These are phyloP conservation scores for Fusarium hostae DNA, from an alignment of 2,329 filamentous ascomycete genomes.

Conservation along the genomic window DNA sequence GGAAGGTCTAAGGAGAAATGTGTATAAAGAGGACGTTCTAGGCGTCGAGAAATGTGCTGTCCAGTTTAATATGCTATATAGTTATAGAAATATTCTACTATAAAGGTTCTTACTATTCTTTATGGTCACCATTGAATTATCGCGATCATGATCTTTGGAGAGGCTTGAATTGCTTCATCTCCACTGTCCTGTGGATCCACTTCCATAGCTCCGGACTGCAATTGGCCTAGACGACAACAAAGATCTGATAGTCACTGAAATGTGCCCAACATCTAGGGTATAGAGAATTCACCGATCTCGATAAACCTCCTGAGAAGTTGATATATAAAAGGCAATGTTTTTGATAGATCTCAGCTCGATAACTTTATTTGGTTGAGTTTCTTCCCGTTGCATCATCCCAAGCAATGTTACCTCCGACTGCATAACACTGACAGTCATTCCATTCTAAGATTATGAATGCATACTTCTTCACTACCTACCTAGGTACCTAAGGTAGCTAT, in stretches of 20 bases:
- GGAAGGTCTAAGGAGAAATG: neutral
- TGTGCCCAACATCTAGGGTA: neutral
- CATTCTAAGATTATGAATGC: neutral
- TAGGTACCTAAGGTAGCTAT: no score
- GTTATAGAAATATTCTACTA: no score
- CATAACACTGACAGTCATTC: neutral
- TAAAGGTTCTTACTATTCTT: no score
- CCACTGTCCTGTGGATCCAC: neutral
- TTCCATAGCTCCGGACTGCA: neutral
- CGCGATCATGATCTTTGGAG: neutral
- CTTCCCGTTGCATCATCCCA: neutral
- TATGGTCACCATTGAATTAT: no score
- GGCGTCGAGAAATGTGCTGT: neutral
- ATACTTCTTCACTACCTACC: no score
- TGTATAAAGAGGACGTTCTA: neutral
- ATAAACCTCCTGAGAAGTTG: accelerated
- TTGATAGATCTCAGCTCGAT: accelerated
- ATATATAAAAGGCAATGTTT: accelerated
- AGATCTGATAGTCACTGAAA: neutral
- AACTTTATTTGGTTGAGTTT: accelerated
- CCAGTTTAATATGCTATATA: no score
- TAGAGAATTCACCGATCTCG: neutral
- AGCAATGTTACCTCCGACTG: neutral
- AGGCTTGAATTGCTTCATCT: neutral
- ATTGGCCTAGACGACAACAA: accelerated